Conservation (phyloP, 495 filamentous ascomycete genomes). For the Monascus purpureus region DNA sequence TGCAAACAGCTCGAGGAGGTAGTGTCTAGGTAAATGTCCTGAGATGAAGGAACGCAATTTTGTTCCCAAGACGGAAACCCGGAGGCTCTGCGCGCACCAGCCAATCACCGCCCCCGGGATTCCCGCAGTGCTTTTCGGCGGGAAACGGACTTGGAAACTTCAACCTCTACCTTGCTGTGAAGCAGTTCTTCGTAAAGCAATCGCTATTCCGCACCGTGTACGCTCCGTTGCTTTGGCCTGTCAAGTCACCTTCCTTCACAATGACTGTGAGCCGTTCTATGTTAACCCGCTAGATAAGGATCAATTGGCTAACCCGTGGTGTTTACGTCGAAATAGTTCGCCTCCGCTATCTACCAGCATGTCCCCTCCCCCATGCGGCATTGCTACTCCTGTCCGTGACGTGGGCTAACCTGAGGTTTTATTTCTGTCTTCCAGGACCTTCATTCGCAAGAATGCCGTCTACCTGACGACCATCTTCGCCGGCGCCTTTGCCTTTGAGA, state of each 20-base stretch:
- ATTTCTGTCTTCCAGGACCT: constrained; percentile 38
- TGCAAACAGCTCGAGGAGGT: too few relatives aligned
- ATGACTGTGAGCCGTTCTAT: constrained; percentile 38
- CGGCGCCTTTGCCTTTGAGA: constrained; percentile 79
- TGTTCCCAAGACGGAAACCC: too few relatives aligned
- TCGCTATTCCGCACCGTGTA: too few relatives aligned
- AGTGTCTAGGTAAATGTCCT: background rate
- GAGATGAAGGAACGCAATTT: background rate
- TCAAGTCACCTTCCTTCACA: constrained; percentile 17
- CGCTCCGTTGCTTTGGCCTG: too few relatives aligned
- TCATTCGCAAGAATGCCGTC: constrained; percentile 74
- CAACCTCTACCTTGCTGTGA: constrained; percentile 11
- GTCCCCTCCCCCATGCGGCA: constrained; percentile 25
- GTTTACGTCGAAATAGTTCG: constrained; percentile 27
- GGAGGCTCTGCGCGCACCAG: constrained; percentile 3
- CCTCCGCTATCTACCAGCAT: constrained; percentile 67
- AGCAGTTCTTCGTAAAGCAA: too few relatives aligned
- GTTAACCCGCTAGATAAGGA: constrained; percentile 9
- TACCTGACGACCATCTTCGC: constrained; percentile 79
- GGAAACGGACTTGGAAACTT: constrained; percentile 12
- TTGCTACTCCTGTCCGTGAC: background rate
- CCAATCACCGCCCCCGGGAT: constrained; percentile 34
- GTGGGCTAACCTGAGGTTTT: constrained; percentile 7
- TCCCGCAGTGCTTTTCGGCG: constrained; percentile 27
- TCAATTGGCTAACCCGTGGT: constrained; percentile 21